Evolutionary conservation across 768 basidiomycete genomes (phyloP).

Genomic region (Leccinum sublutescens): DNA sequence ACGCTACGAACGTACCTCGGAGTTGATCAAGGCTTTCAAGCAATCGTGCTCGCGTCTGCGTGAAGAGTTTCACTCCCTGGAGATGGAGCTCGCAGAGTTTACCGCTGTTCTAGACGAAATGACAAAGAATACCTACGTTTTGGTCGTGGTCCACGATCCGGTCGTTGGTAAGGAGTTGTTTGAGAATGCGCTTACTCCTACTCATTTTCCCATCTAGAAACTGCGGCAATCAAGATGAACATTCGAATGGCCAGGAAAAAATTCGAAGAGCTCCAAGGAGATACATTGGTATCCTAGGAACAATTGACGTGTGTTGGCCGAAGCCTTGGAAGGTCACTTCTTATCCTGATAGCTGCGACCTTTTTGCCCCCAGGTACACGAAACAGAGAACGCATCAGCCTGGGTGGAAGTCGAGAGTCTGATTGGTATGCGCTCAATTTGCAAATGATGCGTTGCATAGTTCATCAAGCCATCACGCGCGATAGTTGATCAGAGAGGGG

Average conservation of each 20-base stretch:
- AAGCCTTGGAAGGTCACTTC: neutral
- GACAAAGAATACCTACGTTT: slow-evolving; percentile 90
- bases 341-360: neutral
- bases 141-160: slow-evolving; percentile 87
- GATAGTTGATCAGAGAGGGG: neutral
- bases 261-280: slow-evolving; percentile 86
- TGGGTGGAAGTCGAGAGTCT: neutral
- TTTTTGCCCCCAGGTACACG: neutral
- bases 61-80: slow-evolving; percentile 82
- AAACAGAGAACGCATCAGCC: neutral
- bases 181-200: neutral
- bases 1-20: slow-evolving; percentile 84
- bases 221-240: slow-evolving; percentile 84
- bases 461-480: neutral
- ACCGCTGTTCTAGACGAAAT: slow-evolving; percentile 90
- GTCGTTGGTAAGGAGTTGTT: slow-evolving; percentile 62
- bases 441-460: neutral
- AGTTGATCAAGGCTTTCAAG: slow-evolving; percentile 95
- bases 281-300: slow-evolving; percentile 44
- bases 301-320: neutral
- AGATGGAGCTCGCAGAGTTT: slow-evolving; percentile 83
- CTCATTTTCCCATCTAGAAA: slow-evolving; percentile 51
- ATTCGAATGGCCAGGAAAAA: slow-evolving; percentile 82
- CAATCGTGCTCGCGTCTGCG: slow-evolving; percentile 83
- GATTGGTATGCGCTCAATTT: neutral